Evolutionary conservation across 176 grass and related monocot species (phyloP).

Genomic region (Oropetium thomaeum): DNA sequence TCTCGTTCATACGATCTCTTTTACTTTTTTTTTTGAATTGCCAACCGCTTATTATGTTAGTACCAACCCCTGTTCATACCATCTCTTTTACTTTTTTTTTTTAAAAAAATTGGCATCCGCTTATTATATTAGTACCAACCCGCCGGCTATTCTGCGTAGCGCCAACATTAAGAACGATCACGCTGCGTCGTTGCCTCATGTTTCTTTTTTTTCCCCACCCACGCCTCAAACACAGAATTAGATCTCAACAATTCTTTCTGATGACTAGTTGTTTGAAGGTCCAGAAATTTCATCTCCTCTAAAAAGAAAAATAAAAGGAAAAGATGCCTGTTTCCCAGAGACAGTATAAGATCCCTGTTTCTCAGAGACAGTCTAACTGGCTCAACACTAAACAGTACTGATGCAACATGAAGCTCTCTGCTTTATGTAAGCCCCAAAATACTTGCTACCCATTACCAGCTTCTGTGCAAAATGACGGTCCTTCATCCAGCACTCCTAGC

Average conservation of each 20-base stretch:
- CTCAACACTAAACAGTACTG: neutral
- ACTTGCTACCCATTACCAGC: conserved; percentile 10
- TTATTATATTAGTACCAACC: no score
- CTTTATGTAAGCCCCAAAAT: conserved; percentile 13
- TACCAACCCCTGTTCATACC: no score
- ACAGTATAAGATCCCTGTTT: neutral
- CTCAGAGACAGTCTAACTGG: neutral
- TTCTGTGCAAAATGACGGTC: conserved; percentile 24
- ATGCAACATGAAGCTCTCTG: neutral
- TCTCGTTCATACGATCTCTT: no score
- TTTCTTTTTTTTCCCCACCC: no score
- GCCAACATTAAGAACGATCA: no score
- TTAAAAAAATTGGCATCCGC: no score
- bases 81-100: no score
- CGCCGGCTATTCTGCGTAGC: no score
- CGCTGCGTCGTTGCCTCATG: no score
- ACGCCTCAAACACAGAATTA: neutral
- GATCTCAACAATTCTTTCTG: neutral
- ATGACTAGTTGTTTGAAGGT: neutral
- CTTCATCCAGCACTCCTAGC: conserved; percentile 16
- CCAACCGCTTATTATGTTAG: no score
- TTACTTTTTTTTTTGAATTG: no score
- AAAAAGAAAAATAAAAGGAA: neutral
- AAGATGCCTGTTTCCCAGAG: neutral
- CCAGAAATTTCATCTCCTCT: neutral